Percentiles rank a stretch among this genome's conserved stretches.
phyloP scores from a whole-genome alignment of 345 rosid genomes.

The Aurinia saxatilis region DNA sequence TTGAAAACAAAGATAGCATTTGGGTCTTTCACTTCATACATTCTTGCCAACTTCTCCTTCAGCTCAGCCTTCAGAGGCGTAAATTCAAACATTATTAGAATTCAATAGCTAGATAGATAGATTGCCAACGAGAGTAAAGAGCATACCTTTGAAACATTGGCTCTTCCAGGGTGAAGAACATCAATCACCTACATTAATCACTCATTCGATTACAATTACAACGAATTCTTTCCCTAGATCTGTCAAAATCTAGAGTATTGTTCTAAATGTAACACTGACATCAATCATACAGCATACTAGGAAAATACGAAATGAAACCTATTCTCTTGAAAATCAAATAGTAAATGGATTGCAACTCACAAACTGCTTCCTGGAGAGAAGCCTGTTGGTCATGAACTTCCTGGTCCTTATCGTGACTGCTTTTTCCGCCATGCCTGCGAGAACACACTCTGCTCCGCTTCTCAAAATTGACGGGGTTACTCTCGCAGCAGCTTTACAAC shows the following conservation, averaged over 20 bases:
- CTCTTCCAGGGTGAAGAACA: slow-evolving; percentile 90
- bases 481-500: slow-evolving; percentile 11
- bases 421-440: slow-evolving; percentile 70
- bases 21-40: slow-evolving; percentile 85
- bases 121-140: not conserved
- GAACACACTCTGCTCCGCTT: slow-evolving; percentile 14
- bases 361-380: slow-evolving; percentile 93
- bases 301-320: not conserved
- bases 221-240: not conserved
- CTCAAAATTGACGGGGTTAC: not conserved
- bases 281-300: not conserved
- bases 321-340: too few species aligned
- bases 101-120: too few species aligned
- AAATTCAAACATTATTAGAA: not conserved
- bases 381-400: slow-evolving; percentile 98
- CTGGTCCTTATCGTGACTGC: slow-evolving; percentile 82
- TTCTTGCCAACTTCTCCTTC: slow-evolving; percentile 68
- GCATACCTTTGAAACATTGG: slow-evolving; percentile 87
- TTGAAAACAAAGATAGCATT: slow-evolving; percentile 89
- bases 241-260: too few species aligned
- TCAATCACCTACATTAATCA: slow-evolving; percentile 56
- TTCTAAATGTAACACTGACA: not conserved
- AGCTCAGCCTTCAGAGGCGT: slow-evolving; percentile 49
- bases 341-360: slow-evolving; percentile 48
- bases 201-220: not conserved